Evolutionary conservation across 2,329 filamentous ascomycete genomes (phyloP).

Genomic region (Hymenoscyphus linearis): DNA sequence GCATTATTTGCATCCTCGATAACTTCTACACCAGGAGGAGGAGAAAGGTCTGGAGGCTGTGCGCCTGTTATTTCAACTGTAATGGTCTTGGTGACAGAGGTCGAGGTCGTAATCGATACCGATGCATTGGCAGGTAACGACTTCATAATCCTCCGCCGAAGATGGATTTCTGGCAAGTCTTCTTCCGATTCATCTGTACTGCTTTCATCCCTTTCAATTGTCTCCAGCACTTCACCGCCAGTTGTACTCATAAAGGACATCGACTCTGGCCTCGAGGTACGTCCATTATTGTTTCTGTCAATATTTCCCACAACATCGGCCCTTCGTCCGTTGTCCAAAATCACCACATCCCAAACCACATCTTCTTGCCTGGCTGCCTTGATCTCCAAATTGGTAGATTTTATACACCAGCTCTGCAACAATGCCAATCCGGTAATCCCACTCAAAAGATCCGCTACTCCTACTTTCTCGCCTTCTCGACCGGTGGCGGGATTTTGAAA

Average conservation of each 20-base stretch:
- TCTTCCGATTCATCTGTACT: slow-evolving; percentile 35
- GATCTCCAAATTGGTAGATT: slow-evolving; percentile 45
- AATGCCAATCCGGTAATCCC: slow-evolving; percentile 58
- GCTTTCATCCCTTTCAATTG: slow-evolving; percentile 32
- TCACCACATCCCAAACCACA: slow-evolving; percentile 61
- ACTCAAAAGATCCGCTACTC: slow-evolving; percentile 55
- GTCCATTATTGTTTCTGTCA: slow-evolving; percentile 18
- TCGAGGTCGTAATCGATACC: slow-evolving; percentile 56
- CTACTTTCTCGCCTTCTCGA: slow-evolving; percentile 52
- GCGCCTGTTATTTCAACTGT: slow-evolving; percentile 57
- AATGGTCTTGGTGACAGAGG: slow-evolving; percentile 56
- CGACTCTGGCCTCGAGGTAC: slow-evolving; percentile 33
- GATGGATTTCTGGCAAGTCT: slow-evolving; percentile 41
- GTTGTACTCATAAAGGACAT: slow-evolving; percentile 27
- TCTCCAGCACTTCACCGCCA: slow-evolving; percentile 31
- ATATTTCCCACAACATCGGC: slow-evolving; percentile 45
- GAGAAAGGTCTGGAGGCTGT: slow-evolving; percentile 44
- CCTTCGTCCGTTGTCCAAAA: slow-evolving; percentile 52
- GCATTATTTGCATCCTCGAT: slow-evolving; percentile 39
- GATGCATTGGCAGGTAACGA: slow-evolving; percentile 50
- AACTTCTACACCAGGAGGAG: slow-evolving; percentile 53
- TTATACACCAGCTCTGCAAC: slow-evolving; percentile 52
- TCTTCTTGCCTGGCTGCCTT: slow-evolving; percentile 47
- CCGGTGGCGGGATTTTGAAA: slow-evolving; percentile 60
- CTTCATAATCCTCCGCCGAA: slow-evolving; percentile 49